These are phyloP conservation scores for Nakazawaea populi DNA, from an alignment of 805 yeast genomes.

Conservation along the genomic window DNA sequence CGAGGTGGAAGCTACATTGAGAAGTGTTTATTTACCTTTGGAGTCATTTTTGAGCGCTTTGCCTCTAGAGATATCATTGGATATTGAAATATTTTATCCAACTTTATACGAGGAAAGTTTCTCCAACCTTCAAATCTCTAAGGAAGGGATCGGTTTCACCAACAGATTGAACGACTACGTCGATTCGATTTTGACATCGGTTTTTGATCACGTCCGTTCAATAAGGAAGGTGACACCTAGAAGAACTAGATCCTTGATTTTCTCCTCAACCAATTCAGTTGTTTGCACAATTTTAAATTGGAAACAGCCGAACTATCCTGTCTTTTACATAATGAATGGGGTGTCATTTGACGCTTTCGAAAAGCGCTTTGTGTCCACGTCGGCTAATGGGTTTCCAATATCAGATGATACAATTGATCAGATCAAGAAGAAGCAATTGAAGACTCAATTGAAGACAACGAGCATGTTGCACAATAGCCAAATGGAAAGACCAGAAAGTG, in stretches of 20 bases:
- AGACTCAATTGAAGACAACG: conserved; percentile 4
- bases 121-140: conserved; percentile 19
- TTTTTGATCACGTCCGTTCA: conserved; percentile 73
- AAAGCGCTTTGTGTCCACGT: conserved; percentile 28
- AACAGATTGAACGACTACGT: conserved; percentile 62
- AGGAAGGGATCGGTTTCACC: conserved; percentile 13
- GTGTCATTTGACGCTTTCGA: conserved; percentile 28
- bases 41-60: conserved; percentile 49
- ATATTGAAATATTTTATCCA: conserved; percentile 74
- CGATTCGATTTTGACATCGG: conserved; percentile 62
- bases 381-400: conserved; percentile 36
- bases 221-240: conserved; percentile 23
- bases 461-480: neutral
- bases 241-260: conserved; percentile 60
- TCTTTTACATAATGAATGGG: conserved; percentile 78
- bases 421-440: conserved; percentile 15
- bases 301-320: conserved; percentile 98
- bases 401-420: conserved; percentile 3
- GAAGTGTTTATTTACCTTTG: conserved; percentile 51
- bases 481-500: conserved; percentile 1
- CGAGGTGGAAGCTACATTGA: conserved; percentile 36
- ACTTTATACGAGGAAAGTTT: conserved; percentile 35
- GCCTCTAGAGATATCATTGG: conserved; percentile 58
- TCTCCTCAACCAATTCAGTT: conserved; percentile 79
- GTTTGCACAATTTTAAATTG: conserved; percentile 94